Conservation (phyloP, 2,329 filamentous ascomycete genomes). For the Penicillium brasilianum region DNA sequence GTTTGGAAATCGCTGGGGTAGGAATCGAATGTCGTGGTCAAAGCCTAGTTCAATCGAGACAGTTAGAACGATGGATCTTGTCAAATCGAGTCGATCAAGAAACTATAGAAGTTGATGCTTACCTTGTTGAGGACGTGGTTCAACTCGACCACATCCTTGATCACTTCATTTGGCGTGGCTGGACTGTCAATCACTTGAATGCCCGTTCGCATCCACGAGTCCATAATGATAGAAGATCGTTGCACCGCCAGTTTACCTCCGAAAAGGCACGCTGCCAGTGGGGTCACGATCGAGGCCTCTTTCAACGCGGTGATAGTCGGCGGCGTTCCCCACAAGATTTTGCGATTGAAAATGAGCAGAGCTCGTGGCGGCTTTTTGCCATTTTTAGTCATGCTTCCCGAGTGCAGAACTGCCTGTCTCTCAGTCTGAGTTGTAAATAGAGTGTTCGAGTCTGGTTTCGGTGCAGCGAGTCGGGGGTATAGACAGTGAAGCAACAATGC, state of each 20-base stretch:
- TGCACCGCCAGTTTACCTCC: conserved; percentile 30
- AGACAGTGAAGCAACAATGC: conserved; percentile 53
- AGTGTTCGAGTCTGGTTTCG: conserved; percentile 17
- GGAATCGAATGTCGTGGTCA: conserved; percentile 9
- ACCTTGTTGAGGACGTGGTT: conserved; percentile 41
- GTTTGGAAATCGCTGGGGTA: neutral
- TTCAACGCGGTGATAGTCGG: conserved; percentile 27
- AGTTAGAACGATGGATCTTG: neutral
- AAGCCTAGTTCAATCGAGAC: neutral
- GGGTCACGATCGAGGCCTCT: conserved; percentile 39
- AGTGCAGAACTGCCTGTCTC: conserved; percentile 1
- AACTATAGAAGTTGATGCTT: neutral
- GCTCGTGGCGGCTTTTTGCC: conserved; percentile 8
- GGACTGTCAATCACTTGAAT: conserved; percentile 23
- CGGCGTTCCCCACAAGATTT: neutral
- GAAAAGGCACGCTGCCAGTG: conserved; percentile 35
- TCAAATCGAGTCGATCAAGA: neutral
- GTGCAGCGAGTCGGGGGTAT: conserved; percentile 52
- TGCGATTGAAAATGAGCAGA: conserved; percentile 20
- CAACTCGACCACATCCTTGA: conserved; percentile 41
- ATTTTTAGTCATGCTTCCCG: conserved; percentile 14
- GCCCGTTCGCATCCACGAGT: conserved; percentile 43
- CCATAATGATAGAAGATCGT: conserved; percentile 35
- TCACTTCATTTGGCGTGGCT: conserved; percentile 12
- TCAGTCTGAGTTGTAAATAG: conserved; percentile 12